Percentiles rank a stretch among this genome's conserved stretches.
Conservation (phyloP, 1,284 basidiomycete genomes). For the Pseudozyma sp. region DNA sequence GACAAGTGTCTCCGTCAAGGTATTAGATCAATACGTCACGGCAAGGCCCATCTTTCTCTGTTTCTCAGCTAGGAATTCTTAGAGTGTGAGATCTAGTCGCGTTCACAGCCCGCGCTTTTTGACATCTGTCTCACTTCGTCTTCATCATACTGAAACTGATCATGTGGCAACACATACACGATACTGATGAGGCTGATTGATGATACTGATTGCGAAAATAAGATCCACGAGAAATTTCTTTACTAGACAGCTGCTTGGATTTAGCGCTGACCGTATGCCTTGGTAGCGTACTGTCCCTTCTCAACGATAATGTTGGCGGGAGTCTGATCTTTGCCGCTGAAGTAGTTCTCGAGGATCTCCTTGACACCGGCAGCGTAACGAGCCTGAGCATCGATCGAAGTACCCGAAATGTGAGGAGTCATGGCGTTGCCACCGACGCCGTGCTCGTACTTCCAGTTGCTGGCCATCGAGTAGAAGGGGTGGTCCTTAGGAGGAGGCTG, state of each 20-base stretch:
- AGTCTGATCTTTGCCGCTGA: conserved; percentile 75
- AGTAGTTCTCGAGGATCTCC: conserved; percentile 84
- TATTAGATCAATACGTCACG: too few relatives aligned
- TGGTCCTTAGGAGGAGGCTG: conserved; percentile 75
- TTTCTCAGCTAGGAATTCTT: too few relatives aligned
- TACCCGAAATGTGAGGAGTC: conserved; percentile 69
- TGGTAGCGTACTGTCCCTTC: conserved; percentile 66
- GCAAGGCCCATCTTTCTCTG: too few relatives aligned
- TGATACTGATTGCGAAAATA: background rate
- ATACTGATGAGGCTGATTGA: background rate
- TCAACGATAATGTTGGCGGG: conserved; percentile 81
- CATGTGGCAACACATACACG: background rate
- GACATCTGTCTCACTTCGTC: too few relatives aligned
- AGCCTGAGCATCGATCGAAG: conserved; percentile 88
- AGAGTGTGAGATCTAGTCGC: too few relatives aligned
- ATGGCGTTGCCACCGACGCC: conserved; percentile 75
- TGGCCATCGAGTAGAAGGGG: conserved; percentile 80
- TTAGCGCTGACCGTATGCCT: conserved; percentile 64
- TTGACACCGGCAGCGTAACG: conserved; percentile 86
- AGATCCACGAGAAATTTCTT: background rate
- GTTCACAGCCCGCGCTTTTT: too few relatives aligned
- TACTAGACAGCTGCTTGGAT: conserved; percentile 7
- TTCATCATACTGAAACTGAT: too few relatives aligned
- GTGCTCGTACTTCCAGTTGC: conserved; percentile 73
- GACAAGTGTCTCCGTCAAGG: too few relatives aligned